Percentiles rank a stretch among this genome's conserved stretches.
These are phyloP conservation scores for Fusarium abutilonis DNA, from an alignment of 2,329 filamentous ascomycete genomes.

Conservation along the genomic window DNA sequence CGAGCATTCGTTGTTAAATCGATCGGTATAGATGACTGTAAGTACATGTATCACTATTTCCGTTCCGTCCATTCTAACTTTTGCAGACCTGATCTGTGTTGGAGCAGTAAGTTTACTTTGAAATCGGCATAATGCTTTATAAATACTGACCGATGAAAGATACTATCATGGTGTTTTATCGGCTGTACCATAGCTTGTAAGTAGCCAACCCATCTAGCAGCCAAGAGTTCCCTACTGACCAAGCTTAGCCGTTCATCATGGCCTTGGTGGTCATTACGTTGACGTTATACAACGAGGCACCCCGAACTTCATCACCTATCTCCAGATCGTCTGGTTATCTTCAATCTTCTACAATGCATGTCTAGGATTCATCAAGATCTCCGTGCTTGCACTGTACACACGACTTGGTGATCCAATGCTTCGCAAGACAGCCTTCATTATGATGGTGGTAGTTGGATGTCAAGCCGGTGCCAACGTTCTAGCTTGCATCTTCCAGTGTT, in stretches of 20 bases:
- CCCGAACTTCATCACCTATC: slow-evolving; percentile 28
- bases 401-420: slow-evolving; percentile 24
- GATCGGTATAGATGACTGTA: slow-evolving; percentile 28
- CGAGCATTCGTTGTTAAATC: slow-evolving; percentile 29
- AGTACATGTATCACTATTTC: background rate
- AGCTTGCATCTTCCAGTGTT: slow-evolving; percentile 32
- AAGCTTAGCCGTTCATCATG: slow-evolving; percentile 14
- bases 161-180: slow-evolving; percentile 27
- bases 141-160: background rate
- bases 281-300: slow-evolving; percentile 22
- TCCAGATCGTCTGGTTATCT: slow-evolving; percentile 30
- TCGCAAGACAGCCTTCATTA: slow-evolving; percentile 21
- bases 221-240: background rate
- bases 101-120: slow-evolving; percentile 2
- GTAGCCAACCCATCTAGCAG: accelerated
- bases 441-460: slow-evolving; percentile 28
- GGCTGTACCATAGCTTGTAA: slow-evolving; percentile 27
- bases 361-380: slow-evolving; percentile 36
- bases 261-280: slow-evolving; percentile 23
- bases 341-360: slow-evolving; percentile 37
- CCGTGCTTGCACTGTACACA: slow-evolving; percentile 24
- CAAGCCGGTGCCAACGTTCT: slow-evolving; percentile 28
- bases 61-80: background rate
- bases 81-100: slow-evolving; percentile 28
- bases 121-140: background rate